Conservation (phyloP, 805 yeast species). For the Huiozyma sinensis region DNA sequence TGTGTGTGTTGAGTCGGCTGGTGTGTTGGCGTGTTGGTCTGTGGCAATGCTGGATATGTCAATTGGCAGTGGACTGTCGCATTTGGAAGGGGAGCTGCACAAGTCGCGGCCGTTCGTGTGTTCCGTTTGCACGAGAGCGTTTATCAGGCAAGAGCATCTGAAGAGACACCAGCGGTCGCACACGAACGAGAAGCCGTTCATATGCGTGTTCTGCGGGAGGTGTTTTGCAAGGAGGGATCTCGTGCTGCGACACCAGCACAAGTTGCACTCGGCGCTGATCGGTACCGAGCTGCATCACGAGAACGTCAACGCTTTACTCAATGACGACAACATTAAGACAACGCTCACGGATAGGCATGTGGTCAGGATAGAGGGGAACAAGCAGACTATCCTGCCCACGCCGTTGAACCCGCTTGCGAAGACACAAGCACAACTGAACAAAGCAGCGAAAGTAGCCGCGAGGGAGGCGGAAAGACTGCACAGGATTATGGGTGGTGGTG, state of each 20-base stretch:
- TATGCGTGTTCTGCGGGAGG: slow-evolving; percentile 92
- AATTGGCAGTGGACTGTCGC: too few species aligned
- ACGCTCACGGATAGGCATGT: slow-evolving; percentile 22
- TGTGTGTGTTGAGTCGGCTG: background rate
- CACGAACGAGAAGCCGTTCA: slow-evolving; percentile 93
- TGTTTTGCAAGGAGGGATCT: slow-evolving; percentile 85
- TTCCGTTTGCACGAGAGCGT: slow-evolving; percentile 81
- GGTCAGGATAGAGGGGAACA: slow-evolving; percentile 31
- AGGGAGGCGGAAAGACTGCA: slow-evolving; percentile 1
- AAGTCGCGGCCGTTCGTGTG: slow-evolving; percentile 68
- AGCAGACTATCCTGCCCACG: slow-evolving; percentile 30
- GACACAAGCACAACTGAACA: slow-evolving; percentile 25
- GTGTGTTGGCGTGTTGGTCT: background rate
- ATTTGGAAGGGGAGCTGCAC: too few species aligned
- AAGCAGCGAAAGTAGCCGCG: slow-evolving; percentile 15
- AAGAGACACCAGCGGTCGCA: slow-evolving; percentile 91
- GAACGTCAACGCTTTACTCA: background rate
- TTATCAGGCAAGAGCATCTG: slow-evolving; percentile 88
- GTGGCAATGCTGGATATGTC: background rate
- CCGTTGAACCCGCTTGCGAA: slow-evolving; percentile 21
- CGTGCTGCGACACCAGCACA: slow-evolving; percentile 88
- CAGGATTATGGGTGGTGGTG: slow-evolving; percentile 2
- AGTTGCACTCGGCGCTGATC: slow-evolving; percentile 53
- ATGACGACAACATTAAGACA: slow-evolving; percentile 1
- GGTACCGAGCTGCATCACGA: slow-evolving; percentile 3